These are phyloP conservation scores for Daldinia caldariorum DNA, from an alignment of 495 filamentous ascomycete genomes.

Conservation along the genomic window DNA sequence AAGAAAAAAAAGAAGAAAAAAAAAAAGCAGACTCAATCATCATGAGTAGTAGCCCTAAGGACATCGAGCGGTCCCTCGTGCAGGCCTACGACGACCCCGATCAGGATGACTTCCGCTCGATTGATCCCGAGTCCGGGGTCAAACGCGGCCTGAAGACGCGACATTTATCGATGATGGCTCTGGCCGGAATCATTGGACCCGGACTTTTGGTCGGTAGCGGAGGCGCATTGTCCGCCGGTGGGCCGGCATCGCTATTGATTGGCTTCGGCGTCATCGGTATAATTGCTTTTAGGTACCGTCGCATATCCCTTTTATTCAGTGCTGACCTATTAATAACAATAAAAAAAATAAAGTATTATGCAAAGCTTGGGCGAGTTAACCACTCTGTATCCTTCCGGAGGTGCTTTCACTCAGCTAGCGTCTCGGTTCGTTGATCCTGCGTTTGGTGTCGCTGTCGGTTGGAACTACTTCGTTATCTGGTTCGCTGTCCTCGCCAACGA, in stretches of 20 bases:
- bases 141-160: conserved; percentile 70
- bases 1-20: too few species aligned
- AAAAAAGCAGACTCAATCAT: too few species aligned
- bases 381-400: conserved; percentile 74
- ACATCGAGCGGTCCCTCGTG: conserved; percentile 23
- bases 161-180: conserved; percentile 77
- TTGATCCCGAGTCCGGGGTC: conserved; percentile 60
- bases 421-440: conserved; percentile 78
- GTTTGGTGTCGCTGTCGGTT: conserved; percentile 86
- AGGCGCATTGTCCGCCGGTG: conserved; percentile 67
- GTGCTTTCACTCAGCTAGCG: conserved; percentile 67
- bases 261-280: conserved; percentile 73
- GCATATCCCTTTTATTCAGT: conserved; percentile 17
- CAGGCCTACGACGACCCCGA: conserved; percentile 31
- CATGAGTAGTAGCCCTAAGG: conserved; percentile 34
- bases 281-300: conserved; percentile 64
- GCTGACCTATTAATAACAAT: conserved; percentile 7
- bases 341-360: conserved; percentile 53
- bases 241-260: conserved; percentile 70
- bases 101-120: conserved; percentile 52
- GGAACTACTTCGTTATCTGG: conserved; percentile 80
- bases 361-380: conserved; percentile 75
- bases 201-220: conserved; percentile 67
- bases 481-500: conserved; percentile 66
- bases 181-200: conserved; percentile 66